Evolutionary conservation across 768 basidiomycete species (phyloP), one percentile per base, ranked within the genome.

Genomic region (Leccinellum rugosiceps): DNA sequence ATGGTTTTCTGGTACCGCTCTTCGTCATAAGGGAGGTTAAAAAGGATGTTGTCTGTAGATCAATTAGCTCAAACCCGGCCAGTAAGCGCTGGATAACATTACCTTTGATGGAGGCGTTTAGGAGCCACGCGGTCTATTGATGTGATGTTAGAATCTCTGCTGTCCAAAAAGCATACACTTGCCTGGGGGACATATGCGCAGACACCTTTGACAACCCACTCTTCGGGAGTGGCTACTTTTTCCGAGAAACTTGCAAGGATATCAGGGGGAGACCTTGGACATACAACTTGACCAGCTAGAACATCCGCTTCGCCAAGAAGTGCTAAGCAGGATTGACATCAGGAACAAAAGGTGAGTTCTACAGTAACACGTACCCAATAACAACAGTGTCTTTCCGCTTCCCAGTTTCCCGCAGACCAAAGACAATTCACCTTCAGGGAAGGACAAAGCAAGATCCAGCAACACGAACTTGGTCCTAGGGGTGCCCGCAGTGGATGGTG

Each of bases 331-430:
- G n/a, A 44, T 13, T 56, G 19, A 50, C 21, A 48, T 66, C 63
- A 66, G 56, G 19, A 44, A 25, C n/a, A 54, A 54, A 9, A 1
- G 6, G 3, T 8, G 5, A 38, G 19, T 14, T 25, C 43, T 25
- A 32, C 26, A 19, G 17, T 21, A 25, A 44, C 5, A 52, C 68
- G 5, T 61, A 81, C 89, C 80, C 31, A 89, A 77, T n/a, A 96
- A 74, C 30, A 96, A 69, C 6, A 97, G 74, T 0, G 93, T 90
- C 75, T 96, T 97, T 26, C 94, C 94, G 17, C 88, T 88, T 3
- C 92, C 94, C 10, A 96, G 77, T 66, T 93, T 92, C 2, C 94
- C 94, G 65, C 92, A 94, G n/a, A 97, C 81, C 15, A 97, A 78
- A 2, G 90, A 87, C 25, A 96, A 77, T 70, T 90, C 82, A 25